phyloP scores from a whole-genome alignment of 2,329 filamentous ascomycete species.

The Nemania abortiva region DNA sequence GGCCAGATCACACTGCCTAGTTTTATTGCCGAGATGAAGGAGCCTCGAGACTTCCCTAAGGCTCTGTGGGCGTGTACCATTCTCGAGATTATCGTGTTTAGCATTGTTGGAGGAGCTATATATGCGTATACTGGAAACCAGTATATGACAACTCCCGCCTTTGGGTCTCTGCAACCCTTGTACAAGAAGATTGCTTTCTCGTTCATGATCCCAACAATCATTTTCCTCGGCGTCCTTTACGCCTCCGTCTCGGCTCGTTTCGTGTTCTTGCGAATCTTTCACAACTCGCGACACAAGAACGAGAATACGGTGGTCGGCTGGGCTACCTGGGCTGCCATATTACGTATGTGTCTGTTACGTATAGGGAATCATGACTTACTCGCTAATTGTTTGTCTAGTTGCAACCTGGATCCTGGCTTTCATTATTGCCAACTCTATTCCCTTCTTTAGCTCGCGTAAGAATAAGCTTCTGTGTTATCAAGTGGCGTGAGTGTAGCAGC shows the following conservation, averaged over 20 bases:
- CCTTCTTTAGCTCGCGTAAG: conserved; percentile 85
- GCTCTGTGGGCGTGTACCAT: conserved; percentile 92
- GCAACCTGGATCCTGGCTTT: conserved; percentile 88
- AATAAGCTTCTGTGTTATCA: conserved; percentile 18
- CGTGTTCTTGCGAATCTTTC: conserved; percentile 90
- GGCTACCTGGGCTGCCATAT: conserved; percentile 80
- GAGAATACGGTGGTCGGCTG: conserved; percentile 86
- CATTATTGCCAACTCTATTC: conserved; percentile 91
- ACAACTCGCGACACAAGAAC: conserved; percentile 81
- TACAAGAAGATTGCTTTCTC: conserved; percentile 92
- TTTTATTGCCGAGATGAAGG: conserved; percentile 94
- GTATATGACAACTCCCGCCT: conserved; percentile 89
- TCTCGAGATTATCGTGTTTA: conserved; percentile 87
- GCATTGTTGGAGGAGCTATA: conserved; percentile 81
- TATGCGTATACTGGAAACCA: conserved; percentile 91
- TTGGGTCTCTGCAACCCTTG: conserved; percentile 81
- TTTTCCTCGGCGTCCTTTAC: conserved; percentile 92
- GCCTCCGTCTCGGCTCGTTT: conserved; percentile 91
- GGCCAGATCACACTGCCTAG: conserved; percentile 93
- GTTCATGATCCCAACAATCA: conserved; percentile 95
- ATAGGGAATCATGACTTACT: neutral
- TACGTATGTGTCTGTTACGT: conserved; percentile 60
- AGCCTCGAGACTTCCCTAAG: conserved; percentile 87
- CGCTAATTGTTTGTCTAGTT: conserved; percentile 53
- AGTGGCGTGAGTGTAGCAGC: neutral